These are phyloP conservation scores for Luzula sylvatica DNA, from an alignment of 176 grass and related monocot genomes.

Conservation along the genomic window DNA sequence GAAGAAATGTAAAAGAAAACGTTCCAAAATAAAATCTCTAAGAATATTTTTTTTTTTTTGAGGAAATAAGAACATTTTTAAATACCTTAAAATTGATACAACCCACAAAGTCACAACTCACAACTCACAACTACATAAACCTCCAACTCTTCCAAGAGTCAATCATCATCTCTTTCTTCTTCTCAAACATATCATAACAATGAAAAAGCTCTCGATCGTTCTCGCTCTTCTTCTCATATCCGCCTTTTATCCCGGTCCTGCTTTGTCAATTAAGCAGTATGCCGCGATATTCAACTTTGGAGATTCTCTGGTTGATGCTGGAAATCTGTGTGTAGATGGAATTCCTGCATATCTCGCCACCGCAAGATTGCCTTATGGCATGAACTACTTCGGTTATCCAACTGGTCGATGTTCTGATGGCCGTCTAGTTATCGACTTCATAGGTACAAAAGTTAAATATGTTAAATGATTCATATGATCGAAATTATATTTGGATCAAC, in stretches of 20 bases:
- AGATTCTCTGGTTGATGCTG: slow-evolving; percentile 63
- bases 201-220: background rate
- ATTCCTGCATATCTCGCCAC: slow-evolving; percentile 71
- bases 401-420: slow-evolving; percentile 83
- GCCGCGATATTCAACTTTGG: slow-evolving; percentile 88
- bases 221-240: slow-evolving; percentile 14
- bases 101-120: too few relatives aligned
- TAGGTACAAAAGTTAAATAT: too few relatives aligned
- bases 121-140: too few relatives aligned
- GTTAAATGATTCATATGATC: too few relatives aligned
- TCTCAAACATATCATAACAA: slow-evolving; percentile 1
- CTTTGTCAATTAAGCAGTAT: slow-evolving; percentile 30
- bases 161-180: background rate
- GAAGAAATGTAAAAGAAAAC: too few relatives aligned
- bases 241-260: slow-evolving; percentile 4
- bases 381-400: slow-evolving; percentile 67
- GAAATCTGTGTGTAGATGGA: slow-evolving; percentile 60
- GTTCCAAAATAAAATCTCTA: too few relatives aligned
- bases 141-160: too few relatives aligned
- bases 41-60: too few relatives aligned
- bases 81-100: too few relatives aligned
- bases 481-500: too few relatives aligned
- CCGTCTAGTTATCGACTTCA: slow-evolving; percentile 66
- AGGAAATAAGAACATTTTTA: too few relatives aligned
- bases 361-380: slow-evolving; percentile 52